Base-by-base conservation (phyloP, 192 early-diverging fungal species). In the Kappamyces sp. region DNA sequence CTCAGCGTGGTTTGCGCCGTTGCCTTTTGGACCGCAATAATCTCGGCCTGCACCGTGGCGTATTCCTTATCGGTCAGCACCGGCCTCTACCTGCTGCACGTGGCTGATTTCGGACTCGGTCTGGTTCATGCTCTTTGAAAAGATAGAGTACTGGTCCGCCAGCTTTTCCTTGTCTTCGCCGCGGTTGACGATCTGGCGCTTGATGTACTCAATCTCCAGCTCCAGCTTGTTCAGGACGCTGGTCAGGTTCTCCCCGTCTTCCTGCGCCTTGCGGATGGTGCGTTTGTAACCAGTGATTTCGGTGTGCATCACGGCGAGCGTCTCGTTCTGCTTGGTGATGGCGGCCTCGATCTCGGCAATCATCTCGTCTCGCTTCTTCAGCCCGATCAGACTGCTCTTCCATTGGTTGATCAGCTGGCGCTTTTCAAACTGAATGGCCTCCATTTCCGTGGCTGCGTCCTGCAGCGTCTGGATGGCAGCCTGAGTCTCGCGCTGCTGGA, bases 401-500 rank as follows among this genome's bases (percentile, higher is more conserved):
- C 82, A 84, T 51, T 84, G 79, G 57, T 79, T 72, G 8, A 83
- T 41, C 15, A 84, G 64, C 60, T 83, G 79, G 41, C 74, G 51
- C 64, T 84, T 84, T 67, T 84, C 82, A 67, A 76, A 84, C 50
- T 77, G 73, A 34, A 84, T 84, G 7, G 82, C 81, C 63, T 84
- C 80, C 76, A 83, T 83, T 57, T 84, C 82, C 6, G 69, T 74
- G 2, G 71, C 62, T 2, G 82, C 82, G 38, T 83, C 75, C 49
- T 84, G 79, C 7, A 84, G 59, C 9, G 82, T 83, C 58, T 80
- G 74, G 10, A 69, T 12, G 3, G 80, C 80, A 15, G 75, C 70
- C 52, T 76, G 70, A 2, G 80, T 82, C 50, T 84, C 82, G 34
- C 64, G 62, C 66, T 79, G 78, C 61, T 84, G 82, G 0, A 71